Evolutionary conservation across 495 filamentous ascomycete genomes (phyloP).

Genomic region (Neurospora tetraspora): DNA sequence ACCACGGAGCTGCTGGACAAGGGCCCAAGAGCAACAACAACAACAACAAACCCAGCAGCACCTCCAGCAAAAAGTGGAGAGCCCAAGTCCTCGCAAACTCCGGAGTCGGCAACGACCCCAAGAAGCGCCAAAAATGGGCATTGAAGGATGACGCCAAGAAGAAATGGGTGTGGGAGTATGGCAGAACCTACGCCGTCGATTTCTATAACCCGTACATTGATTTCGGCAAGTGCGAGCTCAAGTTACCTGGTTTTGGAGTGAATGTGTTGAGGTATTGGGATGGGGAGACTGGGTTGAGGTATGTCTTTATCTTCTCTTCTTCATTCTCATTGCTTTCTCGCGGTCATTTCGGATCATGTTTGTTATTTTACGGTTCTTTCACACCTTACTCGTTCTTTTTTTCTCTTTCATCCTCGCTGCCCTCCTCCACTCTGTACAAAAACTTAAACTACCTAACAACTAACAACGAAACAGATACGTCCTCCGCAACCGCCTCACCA

Average conservation of each 20-base stretch:
- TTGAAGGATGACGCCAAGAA: constrained; percentile 40
- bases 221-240: constrained; percentile 69
- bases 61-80: neutral
- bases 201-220: constrained; percentile 92
- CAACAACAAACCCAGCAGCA: neutral
- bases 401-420: neutral
- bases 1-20: too few relatives aligned
- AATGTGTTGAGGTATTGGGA: constrained; percentile 75
- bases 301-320: too few relatives aligned
- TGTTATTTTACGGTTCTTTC: too few relatives aligned
- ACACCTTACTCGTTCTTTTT: too few relatives aligned
- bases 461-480: constrained; percentile 53
- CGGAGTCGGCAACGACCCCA: constrained; percentile 19
- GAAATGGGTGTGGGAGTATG: constrained; percentile 39
- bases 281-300: constrained; percentile 47
- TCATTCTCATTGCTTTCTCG: too few relatives aligned
- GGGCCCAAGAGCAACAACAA: neutral
- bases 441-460: too few relatives aligned
- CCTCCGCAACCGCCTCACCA: constrained; percentile 63
- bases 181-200: constrained; percentile 56
- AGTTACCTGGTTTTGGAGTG: constrained; percentile 67
- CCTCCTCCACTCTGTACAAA: too few relatives aligned
- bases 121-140: constrained; percentile 55
- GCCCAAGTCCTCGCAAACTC: neutral
- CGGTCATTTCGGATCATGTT: too few relatives aligned